A percentile compares a stretch with the other conserved stretches of the same genome.
Conservation (phyloP, 1,284 basidiomycete genomes). For the Ustilago tritici region DNA sequence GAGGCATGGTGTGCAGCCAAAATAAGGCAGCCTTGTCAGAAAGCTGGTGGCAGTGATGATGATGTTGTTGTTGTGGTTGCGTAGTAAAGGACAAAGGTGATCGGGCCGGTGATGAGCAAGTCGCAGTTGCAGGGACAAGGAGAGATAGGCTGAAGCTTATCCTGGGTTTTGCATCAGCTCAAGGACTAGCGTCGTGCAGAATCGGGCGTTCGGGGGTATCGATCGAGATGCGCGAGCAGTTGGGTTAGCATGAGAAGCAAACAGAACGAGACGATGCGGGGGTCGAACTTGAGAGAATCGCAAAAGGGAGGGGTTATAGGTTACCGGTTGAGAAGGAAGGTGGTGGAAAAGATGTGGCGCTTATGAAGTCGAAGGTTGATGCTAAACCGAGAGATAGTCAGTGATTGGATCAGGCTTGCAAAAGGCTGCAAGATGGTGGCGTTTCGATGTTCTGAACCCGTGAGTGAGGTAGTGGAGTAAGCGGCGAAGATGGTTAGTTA, state of each 20-base stretch:
- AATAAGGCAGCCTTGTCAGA: neutral
- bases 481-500: neutral
- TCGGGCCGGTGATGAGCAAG: slow-evolving; percentile 2
- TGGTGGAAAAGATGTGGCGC: too few relatives aligned
- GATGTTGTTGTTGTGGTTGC: neutral
- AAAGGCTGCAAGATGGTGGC: neutral
- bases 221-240: too few relatives aligned
- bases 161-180: neutral
- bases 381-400: neutral
- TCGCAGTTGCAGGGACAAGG: neutral
- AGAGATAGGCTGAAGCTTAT: neutral
- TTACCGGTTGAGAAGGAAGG: too few relatives aligned
- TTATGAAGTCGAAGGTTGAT: too few relatives aligned
- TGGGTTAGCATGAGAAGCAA: too few relatives aligned
- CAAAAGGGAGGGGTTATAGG: too few relatives aligned
- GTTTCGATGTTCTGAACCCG: neutral
- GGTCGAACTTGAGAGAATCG: too few relatives aligned
- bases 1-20: slow-evolving; percentile 30
- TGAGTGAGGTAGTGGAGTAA: neutral
- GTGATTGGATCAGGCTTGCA: neutral
- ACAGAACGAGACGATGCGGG: too few relatives aligned
- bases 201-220: neutral
- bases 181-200: neutral
- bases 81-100: slow-evolving; percentile 1
- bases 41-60: neutral